A percentile compares a stretch with the other conserved stretches of the same genome.
Evolutionary conservation across 1,139 yeast species (phyloP).

Genomic region (Pichia cactophila): DNA sequence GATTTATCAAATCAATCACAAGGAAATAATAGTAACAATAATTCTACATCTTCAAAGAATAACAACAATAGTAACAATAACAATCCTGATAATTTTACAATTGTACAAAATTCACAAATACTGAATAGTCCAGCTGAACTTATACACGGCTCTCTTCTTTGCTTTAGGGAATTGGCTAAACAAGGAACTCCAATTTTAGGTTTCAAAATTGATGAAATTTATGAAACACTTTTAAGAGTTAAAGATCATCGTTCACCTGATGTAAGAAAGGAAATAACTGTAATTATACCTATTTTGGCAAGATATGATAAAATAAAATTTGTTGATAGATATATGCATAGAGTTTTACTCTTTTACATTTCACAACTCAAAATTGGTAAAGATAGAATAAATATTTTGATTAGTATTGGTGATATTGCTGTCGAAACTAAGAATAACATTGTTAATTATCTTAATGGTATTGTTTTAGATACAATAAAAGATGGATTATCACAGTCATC

Average conservation of each 20-base stretch:
- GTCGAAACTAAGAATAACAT: conserved; percentile 80
- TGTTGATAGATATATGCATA: conserved; percentile 73
- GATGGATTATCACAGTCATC: conserved; percentile 68
- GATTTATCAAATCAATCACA: not conserved
- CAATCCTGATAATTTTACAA: not conserved
- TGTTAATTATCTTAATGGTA: conserved; percentile 75
- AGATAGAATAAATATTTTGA: conserved; percentile 71
- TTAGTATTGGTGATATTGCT: conserved; percentile 82
- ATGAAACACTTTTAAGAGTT: conserved; percentile 65
- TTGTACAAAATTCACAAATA: conserved; percentile 1
- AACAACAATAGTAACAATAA: conserved; percentile 1
- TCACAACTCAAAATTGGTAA: conserved; percentile 64
- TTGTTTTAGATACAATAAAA: conserved; percentile 72
- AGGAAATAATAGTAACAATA: not conserved
- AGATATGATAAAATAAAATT: conserved; percentile 70
- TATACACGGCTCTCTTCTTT: conserved; percentile 79
- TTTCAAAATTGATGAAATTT: conserved; percentile 68
- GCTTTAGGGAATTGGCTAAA: conserved; percentile 70
- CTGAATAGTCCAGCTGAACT: conserved; percentile 46
- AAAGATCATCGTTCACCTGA: conserved; percentile 71
- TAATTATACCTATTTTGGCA: conserved; percentile 76
- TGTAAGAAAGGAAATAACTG: conserved; percentile 76
- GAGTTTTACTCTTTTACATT: conserved; percentile 70
- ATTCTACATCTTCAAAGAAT: not conserved
- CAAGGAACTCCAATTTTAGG: conserved; percentile 60